Evolutionary conservation across 441 rosid genomes (phyloP).

Genomic region (Hypseocharis bilobata): DNA sequence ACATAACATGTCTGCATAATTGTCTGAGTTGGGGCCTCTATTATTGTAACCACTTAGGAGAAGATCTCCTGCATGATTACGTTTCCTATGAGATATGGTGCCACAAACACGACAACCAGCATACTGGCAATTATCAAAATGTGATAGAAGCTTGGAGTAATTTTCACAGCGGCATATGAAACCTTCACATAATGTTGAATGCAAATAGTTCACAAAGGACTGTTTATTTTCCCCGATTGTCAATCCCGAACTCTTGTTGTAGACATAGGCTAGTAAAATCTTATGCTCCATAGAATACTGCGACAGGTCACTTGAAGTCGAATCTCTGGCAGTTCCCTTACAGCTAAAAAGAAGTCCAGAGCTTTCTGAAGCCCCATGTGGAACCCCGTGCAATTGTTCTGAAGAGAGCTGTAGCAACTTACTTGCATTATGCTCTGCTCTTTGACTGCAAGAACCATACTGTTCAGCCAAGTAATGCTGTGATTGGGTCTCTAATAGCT

Average conservation of each 20-base stretch:
- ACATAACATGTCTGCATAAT: slow-evolving; percentile 22
- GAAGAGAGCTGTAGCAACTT: slow-evolving; percentile 19
- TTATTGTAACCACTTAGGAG: slow-evolving; percentile 8
- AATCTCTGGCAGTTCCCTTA: not conserved
- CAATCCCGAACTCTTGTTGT: slow-evolving; percentile 19
- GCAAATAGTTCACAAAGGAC: slow-evolving; percentile 29
- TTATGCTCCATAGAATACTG: slow-evolving; percentile 12
- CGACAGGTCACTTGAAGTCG: slow-evolving; percentile 5
- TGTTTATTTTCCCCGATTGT: slow-evolving; percentile 13
- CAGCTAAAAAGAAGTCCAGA: slow-evolving; percentile 3
- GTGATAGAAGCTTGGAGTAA: slow-evolving; percentile 21
- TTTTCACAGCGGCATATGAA: slow-evolving; percentile 25
- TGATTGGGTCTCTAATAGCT: slow-evolving; percentile 11
- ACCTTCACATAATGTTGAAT: slow-evolving; percentile 24
- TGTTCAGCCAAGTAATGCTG: slow-evolving; percentile 4
- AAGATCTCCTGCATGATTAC: slow-evolving; percentile 4
- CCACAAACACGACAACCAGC: slow-evolving; percentile 25
- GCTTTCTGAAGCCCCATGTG: slow-evolving; percentile 14
- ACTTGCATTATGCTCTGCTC: slow-evolving; percentile 7
- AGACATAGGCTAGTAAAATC: slow-evolving; percentile 27
- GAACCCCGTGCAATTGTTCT: slow-evolving; percentile 10
- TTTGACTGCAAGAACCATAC: slow-evolving; percentile 7
- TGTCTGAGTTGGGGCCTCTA: slow-evolving; percentile 4
- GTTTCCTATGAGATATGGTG: slow-evolving; percentile 18
- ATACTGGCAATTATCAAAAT: slow-evolving; percentile 27